Conservation (phyloP, 2,329 filamentous ascomycete genomes). For the Lecanicillium sp. region DNA sequence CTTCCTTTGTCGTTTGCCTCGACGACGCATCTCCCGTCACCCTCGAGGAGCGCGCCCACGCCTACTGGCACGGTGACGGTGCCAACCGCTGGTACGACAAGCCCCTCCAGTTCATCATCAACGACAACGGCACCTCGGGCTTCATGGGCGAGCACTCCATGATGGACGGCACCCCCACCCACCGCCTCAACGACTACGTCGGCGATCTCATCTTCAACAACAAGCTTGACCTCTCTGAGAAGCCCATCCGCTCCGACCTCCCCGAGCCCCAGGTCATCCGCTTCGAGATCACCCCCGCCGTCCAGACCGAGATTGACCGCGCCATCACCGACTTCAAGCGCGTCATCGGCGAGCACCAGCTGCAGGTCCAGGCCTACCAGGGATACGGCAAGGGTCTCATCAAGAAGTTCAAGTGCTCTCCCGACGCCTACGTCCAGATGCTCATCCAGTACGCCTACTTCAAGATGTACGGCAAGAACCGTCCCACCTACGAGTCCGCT, state of each 20-base stretch:
- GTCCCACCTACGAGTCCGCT: conserved; percentile 95
- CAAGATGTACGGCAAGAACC: conserved; percentile 98
- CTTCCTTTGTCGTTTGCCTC: conserved; percentile 87
- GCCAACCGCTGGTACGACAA: conserved; percentile 97
- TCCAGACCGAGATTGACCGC: conserved; percentile 70
- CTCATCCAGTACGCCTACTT: conserved; percentile 95
- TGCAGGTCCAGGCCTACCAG: conserved; percentile 91
- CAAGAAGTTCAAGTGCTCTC: conserved; percentile 98
- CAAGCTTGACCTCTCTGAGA: conserved; percentile 82
- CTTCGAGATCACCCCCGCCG: conserved; percentile 70
- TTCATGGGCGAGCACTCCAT: conserved; percentile 99
- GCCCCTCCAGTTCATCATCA: conserved; percentile 94
- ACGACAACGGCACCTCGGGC: conserved; percentile 94
- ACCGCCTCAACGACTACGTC: conserved; percentile 91
- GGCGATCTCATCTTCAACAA: conserved; percentile 90
- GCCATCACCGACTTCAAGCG: conserved; percentile 73
- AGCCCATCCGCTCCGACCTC: conserved; percentile 71
- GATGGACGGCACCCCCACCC: conserved; percentile 99
- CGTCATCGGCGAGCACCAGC: conserved; percentile 81
- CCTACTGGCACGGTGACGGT: conserved; percentile 98
- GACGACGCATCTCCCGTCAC: conserved; percentile 90
- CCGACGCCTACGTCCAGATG: conserved; percentile 97
- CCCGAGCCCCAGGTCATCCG: conserved; percentile 71
- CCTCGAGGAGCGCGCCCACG: conserved; percentile 87
- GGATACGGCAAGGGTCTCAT: conserved; percentile 97